Evolutionary conservation across 345 rosid species (phyloP), one percentile per base, ranked within the genome.

Genomic region (Ceriops zippeliana): DNA sequence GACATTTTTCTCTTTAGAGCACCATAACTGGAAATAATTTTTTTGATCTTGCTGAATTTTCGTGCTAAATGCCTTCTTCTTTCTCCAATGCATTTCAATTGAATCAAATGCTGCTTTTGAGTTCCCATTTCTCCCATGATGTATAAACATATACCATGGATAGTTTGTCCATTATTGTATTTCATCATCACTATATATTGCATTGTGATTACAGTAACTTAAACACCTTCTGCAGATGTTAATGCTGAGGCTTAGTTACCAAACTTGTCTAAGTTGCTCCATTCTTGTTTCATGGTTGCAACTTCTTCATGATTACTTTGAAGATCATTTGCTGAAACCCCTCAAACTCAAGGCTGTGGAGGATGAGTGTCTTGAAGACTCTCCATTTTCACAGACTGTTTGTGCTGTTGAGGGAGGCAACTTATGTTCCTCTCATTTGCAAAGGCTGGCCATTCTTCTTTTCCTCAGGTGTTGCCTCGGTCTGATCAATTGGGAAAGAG

Each of bases 191-290:
- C 27, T 59, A 58, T 62, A 22, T 13, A 16, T 27, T 8, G 21
- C 53, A 56, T 67, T 59, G 35, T 15, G 8, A 61, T 69, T 66
- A 30, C 24, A 27, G 15, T 17, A 49, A 27, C 64, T 34, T 10
- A 56, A 63, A 21, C 31, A 52, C 69, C 62, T 69, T 76, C 63
- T 75, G 79, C 90, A 93, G 98, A 90, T 86, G 80, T 70, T 93
- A 66, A 84, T 91, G 95, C 79, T 81, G 69, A 86, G 91, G 79
- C 85, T 93, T 68, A 86, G 91, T 81, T 78, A 76, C 71, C 82
- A 73, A 75, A 76, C 75, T 60, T 63, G 73, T 53, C 58, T 81
- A 37, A 80, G 80, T 62, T 56, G 73, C 78, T 58, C 81, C 46
- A 71, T 77, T 61, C 79, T 78, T 58, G 58, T 66, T 73, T 83